A percentile compares a stretch with the other conserved stretches of the same genome.
phyloP scores from a whole-genome alignment of 176 grass and related monocot genomes.

The Lolium perenne region DNA sequence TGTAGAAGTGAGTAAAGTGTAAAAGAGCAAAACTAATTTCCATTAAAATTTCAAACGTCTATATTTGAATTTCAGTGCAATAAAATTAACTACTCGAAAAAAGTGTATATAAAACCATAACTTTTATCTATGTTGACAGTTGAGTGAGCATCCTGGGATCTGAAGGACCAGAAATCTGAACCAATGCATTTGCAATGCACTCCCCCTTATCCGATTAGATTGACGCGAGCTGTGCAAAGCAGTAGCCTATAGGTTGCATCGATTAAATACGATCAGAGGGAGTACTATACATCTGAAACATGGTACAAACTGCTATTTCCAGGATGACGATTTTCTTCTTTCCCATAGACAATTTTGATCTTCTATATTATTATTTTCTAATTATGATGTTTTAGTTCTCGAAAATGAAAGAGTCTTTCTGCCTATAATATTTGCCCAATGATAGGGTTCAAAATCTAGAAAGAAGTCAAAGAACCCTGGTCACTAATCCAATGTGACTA shows the following conservation, averaged over 20 bases:
- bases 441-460: neutral
- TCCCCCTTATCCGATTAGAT: no score
- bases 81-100: slow-evolving; percentile 7
- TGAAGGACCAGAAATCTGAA: neutral
- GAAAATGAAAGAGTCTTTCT: neutral
- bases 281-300: neutral
- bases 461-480: neutral
- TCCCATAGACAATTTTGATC: neutral
- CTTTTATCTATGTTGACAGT: slow-evolving; percentile 3
- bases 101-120: neutral
- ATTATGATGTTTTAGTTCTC: neutral
- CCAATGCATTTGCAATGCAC: neutral
- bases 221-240: no score
- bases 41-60: neutral
- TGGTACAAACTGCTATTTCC: slow-evolving; percentile 16
- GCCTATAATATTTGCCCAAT: neutral
- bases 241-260: no score
- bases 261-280: no score
- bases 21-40: neutral
- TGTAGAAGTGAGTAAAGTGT: neutral
- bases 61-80: neutral
- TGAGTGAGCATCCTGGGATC: neutral
- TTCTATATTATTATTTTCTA: neutral
- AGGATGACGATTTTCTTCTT: neutral
- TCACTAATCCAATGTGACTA: slow-evolving; percentile 10